phyloP scores from a whole-genome alignment of 2,329 filamentous ascomycete genomes.

The Colletotrichum navitas region DNA sequence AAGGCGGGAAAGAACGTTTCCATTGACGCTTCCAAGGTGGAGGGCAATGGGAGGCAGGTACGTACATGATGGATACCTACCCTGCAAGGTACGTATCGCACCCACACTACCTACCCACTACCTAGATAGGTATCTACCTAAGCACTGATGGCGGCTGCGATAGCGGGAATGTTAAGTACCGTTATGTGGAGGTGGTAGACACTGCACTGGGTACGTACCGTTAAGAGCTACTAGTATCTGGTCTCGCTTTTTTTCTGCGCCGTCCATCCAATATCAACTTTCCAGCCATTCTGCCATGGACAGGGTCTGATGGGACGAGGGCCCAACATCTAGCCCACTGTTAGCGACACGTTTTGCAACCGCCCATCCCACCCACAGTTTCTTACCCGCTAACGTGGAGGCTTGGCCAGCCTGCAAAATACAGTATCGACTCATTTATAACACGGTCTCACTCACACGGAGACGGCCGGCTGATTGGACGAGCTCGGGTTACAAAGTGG shows the following conservation, averaged over 20 bases:
- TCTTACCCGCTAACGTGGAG: constrained; percentile 3
- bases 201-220: constrained; percentile 3
- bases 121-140: neutral
- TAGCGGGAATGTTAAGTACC: constrained; percentile 14
- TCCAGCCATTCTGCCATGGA: constrained; percentile 27
- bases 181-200: neutral
- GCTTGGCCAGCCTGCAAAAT: constrained; percentile 37
- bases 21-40: constrained; percentile 36
- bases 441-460: constrained; percentile 34
- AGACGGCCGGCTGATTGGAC: constrained; percentile 42
- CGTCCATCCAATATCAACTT: constrained; percentile 22
- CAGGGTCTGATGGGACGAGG: constrained; percentile 14
- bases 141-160: constrained; percentile 17
- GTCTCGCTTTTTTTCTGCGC: constrained; percentile 25
- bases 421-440: constrained; percentile 26
- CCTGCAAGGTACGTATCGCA: too few species aligned
- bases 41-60: neutral
- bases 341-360: constrained; percentile 34
- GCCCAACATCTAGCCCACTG: neutral
- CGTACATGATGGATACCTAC: neutral
- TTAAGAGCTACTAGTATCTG: neutral
- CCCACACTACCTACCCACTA: neutral
- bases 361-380: constrained; percentile 31
- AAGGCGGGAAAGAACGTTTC: constrained; percentile 42
- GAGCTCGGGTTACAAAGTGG: constrained; percentile 25